These are phyloP conservation scores for Sclerotinia nivalis DNA, from an alignment of 2,329 filamentous ascomycete species.

Conservation along the genomic window DNA sequence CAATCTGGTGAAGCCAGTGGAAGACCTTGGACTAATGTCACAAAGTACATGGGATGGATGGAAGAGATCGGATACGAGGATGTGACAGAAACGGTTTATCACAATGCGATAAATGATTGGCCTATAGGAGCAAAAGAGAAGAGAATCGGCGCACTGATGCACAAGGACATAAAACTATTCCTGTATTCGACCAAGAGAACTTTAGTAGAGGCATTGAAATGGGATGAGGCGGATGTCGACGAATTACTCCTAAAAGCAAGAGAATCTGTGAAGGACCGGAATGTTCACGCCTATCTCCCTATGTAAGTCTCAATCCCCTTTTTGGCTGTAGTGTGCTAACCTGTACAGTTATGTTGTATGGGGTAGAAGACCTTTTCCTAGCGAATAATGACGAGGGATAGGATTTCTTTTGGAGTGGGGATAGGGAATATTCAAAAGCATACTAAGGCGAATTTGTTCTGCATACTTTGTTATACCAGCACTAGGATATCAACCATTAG, in stretches of 20 bases:
- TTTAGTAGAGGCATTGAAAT: not conserved
- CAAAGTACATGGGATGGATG: constrained; percentile 29
- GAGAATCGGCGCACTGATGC: constrained; percentile 27
- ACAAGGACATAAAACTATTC: constrained; percentile 26
- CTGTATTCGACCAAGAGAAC: constrained; percentile 2
- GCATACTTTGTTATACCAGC: not conserved
- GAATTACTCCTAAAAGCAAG: not conserved
- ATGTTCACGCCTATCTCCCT: constrained; percentile 13
- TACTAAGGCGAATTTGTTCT: not conserved
- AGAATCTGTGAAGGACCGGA: constrained; percentile 4
- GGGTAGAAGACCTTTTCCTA: constrained; percentile 3
- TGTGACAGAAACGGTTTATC: constrained; percentile 52
- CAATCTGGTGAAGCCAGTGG: constrained; percentile 26
- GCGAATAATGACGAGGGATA: not conserved
- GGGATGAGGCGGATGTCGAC: constrained; percentile 1
- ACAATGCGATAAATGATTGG: constrained; percentile 57
- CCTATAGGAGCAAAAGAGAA: constrained; percentile 43
- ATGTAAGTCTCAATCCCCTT: not conserved
- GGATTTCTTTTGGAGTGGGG: not conserved
- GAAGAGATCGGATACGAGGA: constrained; percentile 55
- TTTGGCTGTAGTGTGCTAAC: not conserved
- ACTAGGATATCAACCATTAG: not conserved
- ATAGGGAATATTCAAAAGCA: not conserved
- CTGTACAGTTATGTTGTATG: constrained; percentile 14
- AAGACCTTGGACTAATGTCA: constrained; percentile 24